Evolutionary conservation across 768 basidiomycete species (phyloP).

Genomic region (Fomitopsis pulvina): DNA sequence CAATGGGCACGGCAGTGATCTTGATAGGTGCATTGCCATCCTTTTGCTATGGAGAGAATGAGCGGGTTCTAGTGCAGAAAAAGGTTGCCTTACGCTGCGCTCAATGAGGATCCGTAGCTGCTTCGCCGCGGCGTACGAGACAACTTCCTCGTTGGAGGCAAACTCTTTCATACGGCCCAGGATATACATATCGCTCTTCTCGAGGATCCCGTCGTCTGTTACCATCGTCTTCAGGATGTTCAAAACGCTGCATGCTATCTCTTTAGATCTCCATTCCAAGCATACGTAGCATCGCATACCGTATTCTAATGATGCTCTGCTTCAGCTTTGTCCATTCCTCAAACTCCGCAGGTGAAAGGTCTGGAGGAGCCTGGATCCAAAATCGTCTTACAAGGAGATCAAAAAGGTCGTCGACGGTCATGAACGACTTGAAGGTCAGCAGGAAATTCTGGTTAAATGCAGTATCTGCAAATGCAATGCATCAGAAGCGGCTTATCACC

Average conservation of each 20-base stretch:
- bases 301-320: slow-evolving; percentile 79
- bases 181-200: slow-evolving; percentile 80
- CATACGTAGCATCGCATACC: slow-evolving; percentile 42
- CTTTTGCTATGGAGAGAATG: slow-evolving; percentile 26
- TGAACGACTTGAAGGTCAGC: slow-evolving; percentile 95
- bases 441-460: slow-evolving; percentile 85
- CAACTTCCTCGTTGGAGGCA: slow-evolving; percentile 56
- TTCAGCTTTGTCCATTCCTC: slow-evolving; percentile 82
- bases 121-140: slow-evolving; percentile 63
- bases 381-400: slow-evolving; percentile 79
- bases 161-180: slow-evolving; percentile 82
- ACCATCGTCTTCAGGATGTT: slow-evolving; percentile 91
- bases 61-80: not conserved
- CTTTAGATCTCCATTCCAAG: not conserved
- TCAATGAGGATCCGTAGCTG: slow-evolving; percentile 70
- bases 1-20: slow-evolving; percentile 46
- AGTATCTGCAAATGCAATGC: slow-evolving; percentile 41
- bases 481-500: slow-evolving; percentile 1
- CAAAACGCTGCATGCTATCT: slow-evolving; percentile 39
- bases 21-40: slow-evolving; percentile 56
- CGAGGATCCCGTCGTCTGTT: slow-evolving; percentile 74
- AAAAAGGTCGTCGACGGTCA: slow-evolving; percentile 74
- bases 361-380: slow-evolving; percentile 66
- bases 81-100: slow-evolving; percentile 55
- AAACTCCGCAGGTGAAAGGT: slow-evolving; percentile 51